phyloP scores from a whole-genome alignment of 2,329 filamentous ascomycete genomes.

The Lachnellula suecica region DNA sequence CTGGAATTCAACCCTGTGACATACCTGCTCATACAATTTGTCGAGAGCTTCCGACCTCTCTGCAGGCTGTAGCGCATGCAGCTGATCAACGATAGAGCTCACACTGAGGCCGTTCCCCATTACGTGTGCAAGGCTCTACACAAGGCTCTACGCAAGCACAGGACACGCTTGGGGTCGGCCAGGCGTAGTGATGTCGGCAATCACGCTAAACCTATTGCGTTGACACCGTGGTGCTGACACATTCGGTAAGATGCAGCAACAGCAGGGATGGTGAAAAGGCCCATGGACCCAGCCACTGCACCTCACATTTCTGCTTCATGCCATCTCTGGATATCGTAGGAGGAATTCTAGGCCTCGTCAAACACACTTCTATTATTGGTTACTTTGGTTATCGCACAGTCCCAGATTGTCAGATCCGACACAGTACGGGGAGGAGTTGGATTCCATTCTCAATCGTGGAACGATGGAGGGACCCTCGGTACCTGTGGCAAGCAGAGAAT shows the following conservation, averaged over 20 bases:
- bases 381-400: background rate
- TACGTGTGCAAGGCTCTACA: background rate
- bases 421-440: background rate
- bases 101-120: slow-evolving; percentile 11
- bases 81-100: slow-evolving; percentile 7
- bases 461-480: no score
- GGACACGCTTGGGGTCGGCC: background rate
- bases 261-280: background rate
- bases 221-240: slow-evolving; percentile 1
- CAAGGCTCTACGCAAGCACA: background rate
- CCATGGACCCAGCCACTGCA: background rate
- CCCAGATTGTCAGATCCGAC: background rate
- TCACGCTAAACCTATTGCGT: slow-evolving; percentile 2
- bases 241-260: slow-evolving; percentile 1
- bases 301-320: background rate
- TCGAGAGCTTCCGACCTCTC: slow-evolving; percentile 7
- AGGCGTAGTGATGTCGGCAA: background rate
- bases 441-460: background rate
- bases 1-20: slow-evolving; percentile 4
- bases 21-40: slow-evolving; percentile 10
- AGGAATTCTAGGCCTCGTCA: no score
- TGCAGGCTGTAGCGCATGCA: slow-evolving; percentile 7
- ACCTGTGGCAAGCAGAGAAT: background rate
- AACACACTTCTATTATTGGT: background rate
- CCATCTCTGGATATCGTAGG: no score